phyloP scores from a whole-genome alignment of 2,329 filamentous ascomycete genomes.

The Lachnellula subtilissima region DNA sequence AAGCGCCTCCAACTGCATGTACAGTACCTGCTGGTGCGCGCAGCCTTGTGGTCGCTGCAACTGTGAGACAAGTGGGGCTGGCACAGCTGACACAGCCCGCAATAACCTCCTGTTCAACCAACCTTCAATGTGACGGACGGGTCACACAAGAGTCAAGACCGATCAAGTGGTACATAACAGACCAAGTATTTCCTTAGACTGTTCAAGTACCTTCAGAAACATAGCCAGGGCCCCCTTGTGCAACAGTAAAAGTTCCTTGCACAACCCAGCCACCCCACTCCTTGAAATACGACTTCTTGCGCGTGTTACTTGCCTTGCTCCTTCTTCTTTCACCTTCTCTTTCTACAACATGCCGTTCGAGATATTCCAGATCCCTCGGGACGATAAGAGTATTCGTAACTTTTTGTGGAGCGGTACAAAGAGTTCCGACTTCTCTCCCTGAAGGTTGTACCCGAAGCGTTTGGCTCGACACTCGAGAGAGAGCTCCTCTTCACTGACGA shows the following conservation, averaged over 20 bases:
- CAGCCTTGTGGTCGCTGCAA: neutral
- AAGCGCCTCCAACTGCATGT: neutral
- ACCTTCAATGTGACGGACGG: too few species aligned
- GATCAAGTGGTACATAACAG: conserved; percentile 10
- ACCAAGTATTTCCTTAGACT: neutral
- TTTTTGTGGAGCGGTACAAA: conserved; percentile 22
- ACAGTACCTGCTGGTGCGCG: neutral
- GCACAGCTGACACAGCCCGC: neutral
- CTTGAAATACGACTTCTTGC: neutral
- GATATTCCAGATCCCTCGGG: conserved; percentile 23
- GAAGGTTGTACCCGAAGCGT: conserved; percentile 30
- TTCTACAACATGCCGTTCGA: conserved; percentile 20
- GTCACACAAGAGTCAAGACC: conserved; percentile 10
- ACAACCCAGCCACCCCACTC: neutral
- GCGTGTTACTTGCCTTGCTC: neutral
- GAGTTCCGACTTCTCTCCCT: conserved; percentile 24
- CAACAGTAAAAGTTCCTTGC: neutral
- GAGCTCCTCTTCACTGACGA: conserved; percentile 34
- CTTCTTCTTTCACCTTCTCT: neutral
- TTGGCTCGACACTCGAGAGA: conserved; percentile 36
- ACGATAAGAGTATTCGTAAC: conserved; percentile 19
- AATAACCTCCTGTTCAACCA: too few species aligned
- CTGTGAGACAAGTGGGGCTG: neutral
- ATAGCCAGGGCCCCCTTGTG: neutral
- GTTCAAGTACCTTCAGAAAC: neutral